Evolutionary conservation across 164 flowering plant species (phyloP), one percentile per base, ranked within the genome.

Genomic region (Kingdonia uniflora): DNA sequence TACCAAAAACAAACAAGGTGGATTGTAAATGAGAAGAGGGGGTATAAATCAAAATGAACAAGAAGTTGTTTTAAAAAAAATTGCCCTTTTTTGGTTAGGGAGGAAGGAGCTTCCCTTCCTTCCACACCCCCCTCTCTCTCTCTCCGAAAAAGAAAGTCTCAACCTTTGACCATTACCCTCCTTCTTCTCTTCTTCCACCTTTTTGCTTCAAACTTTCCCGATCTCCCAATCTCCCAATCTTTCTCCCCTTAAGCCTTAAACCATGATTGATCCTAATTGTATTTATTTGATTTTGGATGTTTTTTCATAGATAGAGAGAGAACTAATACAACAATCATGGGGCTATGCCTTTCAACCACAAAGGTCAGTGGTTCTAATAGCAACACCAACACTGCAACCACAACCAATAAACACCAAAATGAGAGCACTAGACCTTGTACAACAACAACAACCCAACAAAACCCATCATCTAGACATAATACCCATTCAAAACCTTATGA

Each of bases 311-410:
- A n/a, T n/a, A n/a, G n/a, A n/a, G n/a, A n/a, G n/a, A n/a, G n/a
- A n/a, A n/a, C n/a, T n/a, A n/a, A n/a, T 52, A 58, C 12, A 38
- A 49, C 56, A 68, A 39, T n/a, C 49, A 90, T 90, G 97, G 97
- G 97, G 17, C 42, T 48, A 45, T 87, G 97, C 64, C 55, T 85
- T n/a, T 90, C 95, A n/a, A 44, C 84, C 68, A 58, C 67, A 57
- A 87, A 77, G 63, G 84, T 84, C 22, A 76, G 65, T 59, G 86
- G 95, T 53, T 76, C 91, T 0, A 77, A 71, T 62, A 84, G 84
- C 82, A 73, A 57, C 61, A 70, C 57, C 14, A 42, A 17, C 11
- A 29, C 13, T 19, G 5, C 23, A 15, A 42, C 14, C 19, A 54
- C 20, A 1, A 14, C n/a, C 26, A 61, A 43, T 25, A 62, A 55